These are phyloP conservation scores for Sugiyamaella smithiae DNA, from an alignment of 805 yeast genomes.

Conservation along the genomic window DNA sequence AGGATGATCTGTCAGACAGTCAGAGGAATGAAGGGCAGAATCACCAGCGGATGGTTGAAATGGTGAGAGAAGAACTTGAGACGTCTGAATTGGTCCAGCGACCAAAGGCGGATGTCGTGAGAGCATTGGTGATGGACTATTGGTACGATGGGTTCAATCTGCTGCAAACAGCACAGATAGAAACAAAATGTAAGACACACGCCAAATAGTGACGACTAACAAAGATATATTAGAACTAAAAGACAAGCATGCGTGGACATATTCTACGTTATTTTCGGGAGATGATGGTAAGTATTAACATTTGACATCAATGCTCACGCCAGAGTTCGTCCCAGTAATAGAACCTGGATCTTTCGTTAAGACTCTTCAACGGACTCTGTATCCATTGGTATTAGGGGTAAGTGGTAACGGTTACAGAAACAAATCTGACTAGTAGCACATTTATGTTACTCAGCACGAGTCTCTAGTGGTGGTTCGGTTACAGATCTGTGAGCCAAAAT, in stretches of 20 bases:
- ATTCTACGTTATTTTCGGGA: conserved; percentile 31
- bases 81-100: not conserved
- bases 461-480: conserved; percentile 59
- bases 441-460: conserved; percentile 66
- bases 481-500: conserved; percentile 57
- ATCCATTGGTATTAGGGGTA: conserved; percentile 24
- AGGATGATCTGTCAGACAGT: conserved; percentile 3
- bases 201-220: not conserved
- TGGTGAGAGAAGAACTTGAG: conserved; percentile 13
- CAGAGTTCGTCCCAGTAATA: conserved; percentile 35
- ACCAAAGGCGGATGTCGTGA: conserved; percentile 35
- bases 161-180: conserved; percentile 67
- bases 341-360: conserved; percentile 54
- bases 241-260: conserved; percentile 36
- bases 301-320: not conserved
- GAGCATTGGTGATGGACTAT: conserved; percentile 43
- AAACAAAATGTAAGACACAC: conserved; percentile 47
- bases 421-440: too few relatives aligned
- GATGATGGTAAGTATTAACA: conserved; percentile 15
- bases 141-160: conserved; percentile 60
- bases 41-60: conserved; percentile 3
- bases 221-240: conserved; percentile 48
- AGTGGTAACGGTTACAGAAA: too few relatives aligned
- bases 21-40: conserved; percentile 2
- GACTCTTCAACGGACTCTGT: conserved; percentile 45